Evolutionary conservation across 2,329 filamentous ascomycete species (phyloP), one percentile per base, ranked within the genome.

Genomic region (Fusarium sp.): DNA sequence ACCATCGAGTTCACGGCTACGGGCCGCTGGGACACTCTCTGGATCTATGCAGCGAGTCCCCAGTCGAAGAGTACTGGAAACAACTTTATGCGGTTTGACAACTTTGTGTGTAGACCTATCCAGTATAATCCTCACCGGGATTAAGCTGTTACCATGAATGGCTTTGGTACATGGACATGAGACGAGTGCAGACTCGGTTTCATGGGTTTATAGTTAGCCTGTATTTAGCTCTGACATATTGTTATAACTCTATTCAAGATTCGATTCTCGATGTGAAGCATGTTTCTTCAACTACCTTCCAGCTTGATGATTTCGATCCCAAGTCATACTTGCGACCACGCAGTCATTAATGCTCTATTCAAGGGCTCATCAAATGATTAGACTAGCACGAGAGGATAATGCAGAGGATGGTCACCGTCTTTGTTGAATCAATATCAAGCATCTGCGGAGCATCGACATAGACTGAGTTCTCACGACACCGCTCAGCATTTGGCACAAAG

Each of bases 31-130:
- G 67, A 69, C 10, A 67, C 16, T 1, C 9, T 69, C 2, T 69
- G 27, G 27, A 59, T 69, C 5, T 40, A 69, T 3, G 40, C 57
- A 2, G 34, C 47, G 9, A 69, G 64, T 27, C 67, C 67, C 0
- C 64, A 69, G 11, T 20, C 38, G 22, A n/a, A 62, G 9, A 40
- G 27, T 7, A 16, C 29, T 10, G 38, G 38, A 10, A 5, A 20
- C 3, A 38, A 54, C 31, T 54, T 34, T 27, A 27, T 68, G 6
- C 34, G 37, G 20, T 22, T 68, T 37, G 62, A 68, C 29, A 38
- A 68, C 16, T 66, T 67, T 54, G 47, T 56, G 14, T 62, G 66
- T 2, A 69, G 24, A 16, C 66, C 66, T 1, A 47, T 45, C 4
- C 37, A 24, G 35, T 57, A 65, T 8, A 67, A 62, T 2, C 34